Conservation (phyloP, 768 basidiomycete genomes). For the Mycena polygramma region DNA sequence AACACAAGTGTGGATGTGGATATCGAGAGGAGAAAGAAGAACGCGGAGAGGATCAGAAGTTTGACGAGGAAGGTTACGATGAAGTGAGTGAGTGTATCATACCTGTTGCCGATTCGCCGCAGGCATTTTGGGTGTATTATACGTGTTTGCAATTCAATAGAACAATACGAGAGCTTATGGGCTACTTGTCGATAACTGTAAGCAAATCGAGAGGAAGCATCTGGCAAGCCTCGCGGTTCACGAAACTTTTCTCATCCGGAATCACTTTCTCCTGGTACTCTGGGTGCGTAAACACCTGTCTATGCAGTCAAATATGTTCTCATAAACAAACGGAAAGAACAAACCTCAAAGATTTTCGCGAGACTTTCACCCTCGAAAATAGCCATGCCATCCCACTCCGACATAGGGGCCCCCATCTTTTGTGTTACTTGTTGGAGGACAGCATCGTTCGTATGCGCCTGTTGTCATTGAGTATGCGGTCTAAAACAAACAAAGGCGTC, state of each 20-base stretch:
- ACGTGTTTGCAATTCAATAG: neutral
- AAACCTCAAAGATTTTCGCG: constrained; percentile 24
- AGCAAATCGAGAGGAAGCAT: constrained; percentile 17
- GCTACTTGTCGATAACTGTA: constrained; percentile 12
- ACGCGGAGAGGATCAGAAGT: constrained; percentile 78
- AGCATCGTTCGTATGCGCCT: constrained; percentile 15
- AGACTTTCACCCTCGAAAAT: constrained; percentile 27
- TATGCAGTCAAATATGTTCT: neutral
- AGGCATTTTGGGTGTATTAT: constrained; percentile 20
- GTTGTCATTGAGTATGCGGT: neutral
- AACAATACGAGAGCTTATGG: neutral
- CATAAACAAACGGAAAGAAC: neutral
- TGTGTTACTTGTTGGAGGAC: neutral
- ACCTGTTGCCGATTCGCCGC: constrained; percentile 5
- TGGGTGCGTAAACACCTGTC: constrained; percentile 13
- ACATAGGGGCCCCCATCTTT: neutral
- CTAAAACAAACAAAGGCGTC: neutral
- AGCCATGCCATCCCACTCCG: constrained; percentile 24
- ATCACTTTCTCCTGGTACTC: constrained; percentile 2
- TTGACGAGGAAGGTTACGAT: constrained; percentile 65
- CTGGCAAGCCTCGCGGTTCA: constrained; percentile 1
- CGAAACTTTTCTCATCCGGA: constrained; percentile 4
- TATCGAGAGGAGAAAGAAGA: constrained; percentile 78
- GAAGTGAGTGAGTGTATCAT: constrained; percentile 33
- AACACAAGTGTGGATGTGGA: constrained; percentile 79